Evolutionary conservation across 805 yeast genomes (phyloP).

Genomic region (Starmerella vaccinii): DNA sequence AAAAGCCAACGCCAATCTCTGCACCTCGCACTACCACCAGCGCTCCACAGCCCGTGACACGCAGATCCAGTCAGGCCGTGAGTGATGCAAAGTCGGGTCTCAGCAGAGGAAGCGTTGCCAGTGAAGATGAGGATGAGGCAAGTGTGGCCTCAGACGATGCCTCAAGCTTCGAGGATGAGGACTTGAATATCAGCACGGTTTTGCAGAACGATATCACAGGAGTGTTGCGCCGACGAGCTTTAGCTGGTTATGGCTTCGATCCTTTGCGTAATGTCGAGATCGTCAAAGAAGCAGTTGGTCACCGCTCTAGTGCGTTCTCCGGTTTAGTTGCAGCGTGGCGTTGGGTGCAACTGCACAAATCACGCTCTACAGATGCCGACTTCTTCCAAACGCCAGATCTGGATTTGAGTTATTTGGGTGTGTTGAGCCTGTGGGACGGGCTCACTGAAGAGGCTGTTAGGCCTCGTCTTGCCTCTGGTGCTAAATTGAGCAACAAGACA

Average conservation of each 20-base stretch:
- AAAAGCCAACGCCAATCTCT: background rate
- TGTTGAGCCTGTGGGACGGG: slow-evolving; percentile 74
- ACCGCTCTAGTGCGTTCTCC: slow-evolving; percentile 37
- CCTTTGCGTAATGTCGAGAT: slow-evolving; percentile 53
- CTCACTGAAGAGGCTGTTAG: slow-evolving; percentile 29
- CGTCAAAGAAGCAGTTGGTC: slow-evolving; percentile 14
- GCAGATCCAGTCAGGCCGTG: background rate
- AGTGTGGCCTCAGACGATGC: slow-evolving; percentile 10
- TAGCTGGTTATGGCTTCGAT: slow-evolving; percentile 60
- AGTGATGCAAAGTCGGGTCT: background rate
- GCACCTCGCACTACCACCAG: background rate
- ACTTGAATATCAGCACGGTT: slow-evolving; percentile 30
- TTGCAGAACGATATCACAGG: slow-evolving; percentile 65
- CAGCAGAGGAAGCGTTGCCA: background rate
- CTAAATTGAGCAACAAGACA: slow-evolving; percentile 34
- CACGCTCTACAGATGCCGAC: slow-evolving; percentile 44
- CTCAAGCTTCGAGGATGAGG: slow-evolving; percentile 19
- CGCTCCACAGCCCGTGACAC: background rate
- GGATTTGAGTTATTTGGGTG: slow-evolving; percentile 83
- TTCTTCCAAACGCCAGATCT: slow-evolving; percentile 50
- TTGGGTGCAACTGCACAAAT: slow-evolving; percentile 71
- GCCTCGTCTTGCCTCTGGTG: slow-evolving; percentile 23
- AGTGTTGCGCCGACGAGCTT: slow-evolving; percentile 61
- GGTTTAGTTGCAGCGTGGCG: slow-evolving; percentile 73
- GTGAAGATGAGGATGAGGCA: slow-evolving; percentile 1